phyloP scores from a whole-genome alignment of 768 basidiomycete genomes.

The Leccinum rimulosum region DNA sequence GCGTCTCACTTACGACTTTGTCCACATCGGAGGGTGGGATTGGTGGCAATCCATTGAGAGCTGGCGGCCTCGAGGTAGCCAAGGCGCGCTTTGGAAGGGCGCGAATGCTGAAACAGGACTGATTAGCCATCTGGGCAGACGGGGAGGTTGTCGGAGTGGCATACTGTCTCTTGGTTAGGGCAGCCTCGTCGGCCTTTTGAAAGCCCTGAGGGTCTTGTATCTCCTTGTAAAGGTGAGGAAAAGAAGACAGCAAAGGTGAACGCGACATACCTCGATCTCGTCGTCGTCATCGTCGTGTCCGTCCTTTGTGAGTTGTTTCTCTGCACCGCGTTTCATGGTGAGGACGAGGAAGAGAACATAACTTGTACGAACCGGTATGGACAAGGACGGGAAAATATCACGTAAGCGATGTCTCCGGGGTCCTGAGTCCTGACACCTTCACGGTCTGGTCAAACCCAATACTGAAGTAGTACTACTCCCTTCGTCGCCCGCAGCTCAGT shows the following conservation, averaged over 20 bases:
- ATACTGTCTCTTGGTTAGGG: conserved; percentile 56
- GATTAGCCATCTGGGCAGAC: conserved; percentile 5
- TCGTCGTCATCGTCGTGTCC: conserved; percentile 37
- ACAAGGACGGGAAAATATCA: conserved; percentile 19
- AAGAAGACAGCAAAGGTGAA: background rate
- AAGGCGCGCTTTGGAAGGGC: conserved; percentile 55
- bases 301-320: conserved; percentile 65
- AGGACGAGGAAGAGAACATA: conserved; percentile 1
- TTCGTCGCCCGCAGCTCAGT: background rate
- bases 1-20: conserved; percentile 26
- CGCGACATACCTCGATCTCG: conserved; percentile 29
- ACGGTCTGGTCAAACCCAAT: too few species aligned
- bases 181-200: conserved; percentile 57
- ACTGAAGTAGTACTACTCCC: too few species aligned
- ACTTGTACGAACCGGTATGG: background rate
- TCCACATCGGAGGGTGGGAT: conserved; percentile 20
- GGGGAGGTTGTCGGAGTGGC: conserved; percentile 23
- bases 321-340: conserved; percentile 74
- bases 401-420: conserved; percentile 21
- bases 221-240: conserved; percentile 36
- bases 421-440: conserved; percentile 8
- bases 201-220: conserved; percentile 43
- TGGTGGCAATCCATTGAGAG: conserved; percentile 27
- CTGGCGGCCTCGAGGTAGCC: conserved; percentile 19
- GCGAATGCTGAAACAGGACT: conserved; percentile 49